Conservation (phyloP, 164 flowering plant genomes). For the Protea cynaroides region DNA sequence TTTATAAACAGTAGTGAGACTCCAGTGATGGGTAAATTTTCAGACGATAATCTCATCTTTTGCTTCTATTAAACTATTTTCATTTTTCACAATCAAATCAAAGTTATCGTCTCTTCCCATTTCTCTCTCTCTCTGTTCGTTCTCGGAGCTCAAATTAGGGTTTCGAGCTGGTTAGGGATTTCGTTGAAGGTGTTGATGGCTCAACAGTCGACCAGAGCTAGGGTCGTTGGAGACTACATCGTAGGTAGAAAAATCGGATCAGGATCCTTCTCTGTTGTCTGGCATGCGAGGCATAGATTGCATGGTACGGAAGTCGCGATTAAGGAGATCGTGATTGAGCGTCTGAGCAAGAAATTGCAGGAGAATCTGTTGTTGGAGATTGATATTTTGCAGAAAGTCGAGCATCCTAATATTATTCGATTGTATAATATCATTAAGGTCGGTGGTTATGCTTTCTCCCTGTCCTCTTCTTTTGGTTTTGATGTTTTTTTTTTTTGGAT, state of each 20-base stretch:
- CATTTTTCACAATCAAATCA: too few species aligned
- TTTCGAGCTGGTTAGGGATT: background rate
- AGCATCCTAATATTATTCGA: constrained; percentile 84
- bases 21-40: too few species aligned
- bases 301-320: constrained; percentile 91
- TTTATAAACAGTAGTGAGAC: too few species aligned
- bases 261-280: constrained; percentile 92
- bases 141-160: background rate
- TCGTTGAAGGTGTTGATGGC: constrained; percentile 23
- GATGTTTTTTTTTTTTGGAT: background rate
- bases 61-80: too few species aligned
- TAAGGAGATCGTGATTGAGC: constrained; percentile 68
- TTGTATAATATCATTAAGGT: constrained; percentile 92
- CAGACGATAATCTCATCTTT: too few species aligned
- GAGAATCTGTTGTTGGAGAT: constrained; percentile 92
- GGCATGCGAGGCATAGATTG: constrained; percentile 82
- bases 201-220: constrained; percentile 29
- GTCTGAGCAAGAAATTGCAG: constrained; percentile 70
- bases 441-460: background rate
- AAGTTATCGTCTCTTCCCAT: too few species aligned
- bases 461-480: background rate
- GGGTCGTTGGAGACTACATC: constrained; percentile 62
- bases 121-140: too few species aligned
- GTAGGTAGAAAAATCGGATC: constrained; percentile 79
- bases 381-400: constrained; percentile 53